These are phyloP conservation scores for Populus hybrid DNA, from an alignment of 441 rosid genomes.

Conservation along the genomic window DNA sequence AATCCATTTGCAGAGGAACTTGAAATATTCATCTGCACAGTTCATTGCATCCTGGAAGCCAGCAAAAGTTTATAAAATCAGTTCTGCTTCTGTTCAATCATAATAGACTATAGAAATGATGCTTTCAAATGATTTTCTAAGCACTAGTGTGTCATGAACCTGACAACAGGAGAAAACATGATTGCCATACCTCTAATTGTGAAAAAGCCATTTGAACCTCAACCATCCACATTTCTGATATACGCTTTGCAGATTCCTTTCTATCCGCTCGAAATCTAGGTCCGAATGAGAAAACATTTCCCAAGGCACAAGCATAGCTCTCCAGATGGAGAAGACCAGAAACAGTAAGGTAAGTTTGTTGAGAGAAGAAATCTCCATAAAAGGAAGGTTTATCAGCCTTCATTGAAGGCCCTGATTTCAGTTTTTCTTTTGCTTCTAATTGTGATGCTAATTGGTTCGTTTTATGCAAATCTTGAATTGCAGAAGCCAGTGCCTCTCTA, in stretches of 20 bases:
- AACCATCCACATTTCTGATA: slow-evolving; percentile 80
- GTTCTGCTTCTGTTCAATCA: neutral
- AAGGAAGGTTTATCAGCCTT: slow-evolving; percentile 34
- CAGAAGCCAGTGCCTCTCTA: slow-evolving; percentile 63
- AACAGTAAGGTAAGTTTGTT: slow-evolving; percentile 53
- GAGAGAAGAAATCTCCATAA: slow-evolving; percentile 56
- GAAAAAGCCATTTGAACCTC: slow-evolving; percentile 86
- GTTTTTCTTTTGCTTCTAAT: slow-evolving; percentile 53
- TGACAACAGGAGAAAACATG: neutral
- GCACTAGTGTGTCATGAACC: neutral
- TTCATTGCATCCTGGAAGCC: slow-evolving; percentile 68
- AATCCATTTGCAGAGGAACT: slow-evolving; percentile 72
- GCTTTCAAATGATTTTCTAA: neutral
- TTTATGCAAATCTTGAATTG: slow-evolving; percentile 63
- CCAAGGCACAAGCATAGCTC: slow-evolving; percentile 86
- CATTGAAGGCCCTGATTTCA: slow-evolving; percentile 23
- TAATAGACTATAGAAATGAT: neutral
- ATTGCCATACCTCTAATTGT: slow-evolving; percentile 56
- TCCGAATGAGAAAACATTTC: slow-evolving; percentile 84
- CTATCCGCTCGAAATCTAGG: slow-evolving; percentile 70
- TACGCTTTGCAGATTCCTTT: slow-evolving; percentile 39
- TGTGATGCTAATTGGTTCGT: slow-evolving; percentile 62
- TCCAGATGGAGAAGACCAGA: slow-evolving; percentile 86
- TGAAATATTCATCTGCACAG: slow-evolving; percentile 69
- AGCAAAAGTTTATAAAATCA: slow-evolving; percentile 13